A percentile compares a stretch with the other conserved stretches of the same genome.
These are phyloP conservation scores for Ceriops decandra DNA, from an alignment of 345 rosid species.

Conservation along the genomic window DNA sequence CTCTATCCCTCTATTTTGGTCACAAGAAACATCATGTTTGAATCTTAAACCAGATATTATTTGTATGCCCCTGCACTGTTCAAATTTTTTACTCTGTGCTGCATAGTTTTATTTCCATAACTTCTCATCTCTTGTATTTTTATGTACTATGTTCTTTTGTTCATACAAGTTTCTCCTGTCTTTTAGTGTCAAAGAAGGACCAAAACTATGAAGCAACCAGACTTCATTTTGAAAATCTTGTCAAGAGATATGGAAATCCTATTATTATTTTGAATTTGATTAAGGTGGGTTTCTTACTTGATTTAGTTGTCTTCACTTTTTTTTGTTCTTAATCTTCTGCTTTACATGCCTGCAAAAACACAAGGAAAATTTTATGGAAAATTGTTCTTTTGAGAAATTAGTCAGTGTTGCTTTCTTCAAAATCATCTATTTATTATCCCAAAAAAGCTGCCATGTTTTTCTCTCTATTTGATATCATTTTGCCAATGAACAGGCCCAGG, in stretches of 20 bases:
- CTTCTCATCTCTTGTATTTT: slow-evolving; percentile 18
- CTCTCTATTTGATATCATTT: slow-evolving; percentile 14
- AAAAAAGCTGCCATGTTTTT: slow-evolving; percentile 7
- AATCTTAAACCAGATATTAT: slow-evolving; percentile 92
- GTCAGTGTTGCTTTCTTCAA: neutral
- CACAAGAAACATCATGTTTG: slow-evolving; percentile 97
- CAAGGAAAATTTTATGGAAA: neutral
- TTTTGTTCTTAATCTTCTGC: neutral
- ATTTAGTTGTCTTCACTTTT: neutral
- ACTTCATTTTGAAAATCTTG: slow-evolving; percentile 92
- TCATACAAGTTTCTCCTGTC: slow-evolving; percentile 20
- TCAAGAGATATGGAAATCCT: slow-evolving; percentile 86
- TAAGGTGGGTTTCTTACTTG: slow-evolving; percentile 50
- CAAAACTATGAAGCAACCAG: slow-evolving; percentile 84
- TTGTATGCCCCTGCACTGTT: slow-evolving; percentile 47
- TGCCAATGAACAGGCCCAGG: slow-evolving; percentile 44
- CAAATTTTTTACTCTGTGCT: neutral
- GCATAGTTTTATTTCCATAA: slow-evolving; percentile 11
- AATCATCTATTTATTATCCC: slow-evolving; percentile 6
- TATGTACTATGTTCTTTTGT: slow-evolving; percentile 5
- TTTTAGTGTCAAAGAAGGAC: slow-evolving; percentile 82
- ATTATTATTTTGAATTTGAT: slow-evolving; percentile 90
- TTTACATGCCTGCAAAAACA: neutral
- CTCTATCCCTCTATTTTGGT: slow-evolving; percentile 97
- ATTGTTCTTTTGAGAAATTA: neutral